Base-by-base conservation (phyloP, 148 eudicot species). In the Linanthus parryae region DNA sequence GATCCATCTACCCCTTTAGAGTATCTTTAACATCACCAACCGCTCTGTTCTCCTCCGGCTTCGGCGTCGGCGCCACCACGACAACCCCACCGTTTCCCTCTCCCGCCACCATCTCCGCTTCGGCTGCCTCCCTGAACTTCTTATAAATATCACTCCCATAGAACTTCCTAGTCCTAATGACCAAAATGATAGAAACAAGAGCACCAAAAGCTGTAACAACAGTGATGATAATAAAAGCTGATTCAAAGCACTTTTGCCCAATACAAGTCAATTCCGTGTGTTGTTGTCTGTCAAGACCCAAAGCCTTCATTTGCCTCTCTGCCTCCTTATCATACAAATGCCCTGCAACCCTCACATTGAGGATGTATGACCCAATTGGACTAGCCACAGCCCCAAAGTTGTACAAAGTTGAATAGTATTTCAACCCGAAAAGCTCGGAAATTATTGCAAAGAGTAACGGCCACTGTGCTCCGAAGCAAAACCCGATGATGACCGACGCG, bases 251-350 rank as follows among this genome's bases (percentile, higher is more conserved):
- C 8, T 9, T 21, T 25, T 25, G 33, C 9, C 52, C 52, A 25
- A 4, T 27, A 12, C 52, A 48, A 48, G 26, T 35, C 34, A 48
- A 48, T 9, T 15, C 34, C 34, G 26, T 21, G 9, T 35, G 33
- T 6, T 5, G 20, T 2, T 48, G 26, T 48, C 52, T 48, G 0
- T 2, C 17, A 11, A 48, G 3, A 19, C 52, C 31, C 15, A 24
- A 46, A 19, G 31, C 31, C 30, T 11, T 19, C 51, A 46, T 48
- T 26, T 48, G 52, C 29, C 34, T 26, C 5, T 26, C 7, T n/a
- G 34, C 52, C 29, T 48, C 52, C 16, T 48, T 48, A 48, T 48
- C 52, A 21, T 48, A 48, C 34, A 48, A 48, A 48, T 48, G 34
- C 5, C 52, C 52, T 0, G 52, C 17, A n/a, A 48, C 52, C 34